These are phyloP conservation scores for Pachysandra terminalis DNA, from an alignment of 164 flowering plant genomes.

Conservation along the genomic window DNA sequence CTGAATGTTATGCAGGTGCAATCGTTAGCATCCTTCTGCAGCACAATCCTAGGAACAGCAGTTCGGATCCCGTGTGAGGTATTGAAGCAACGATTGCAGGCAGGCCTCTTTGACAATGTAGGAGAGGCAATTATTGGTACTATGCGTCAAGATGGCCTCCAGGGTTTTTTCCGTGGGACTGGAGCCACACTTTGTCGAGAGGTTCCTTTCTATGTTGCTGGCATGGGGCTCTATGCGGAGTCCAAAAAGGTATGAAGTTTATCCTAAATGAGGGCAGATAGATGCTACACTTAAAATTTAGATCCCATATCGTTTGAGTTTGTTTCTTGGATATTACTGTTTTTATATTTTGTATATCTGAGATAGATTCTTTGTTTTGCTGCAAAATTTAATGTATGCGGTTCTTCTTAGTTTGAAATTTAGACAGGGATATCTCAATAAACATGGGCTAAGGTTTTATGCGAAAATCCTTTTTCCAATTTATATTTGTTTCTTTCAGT, in stretches of 20 bases:
- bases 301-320: too few species aligned
- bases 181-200: conserved; percentile 96
- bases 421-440: too few species aligned
- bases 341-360: too few species aligned
- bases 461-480: not conserved
- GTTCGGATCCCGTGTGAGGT: conserved; percentile 98
- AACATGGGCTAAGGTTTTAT: too few species aligned
- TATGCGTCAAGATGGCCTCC: conserved; percentile 83
- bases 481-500: not conserved
- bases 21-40: conserved; percentile 87
- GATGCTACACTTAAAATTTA: too few species aligned
- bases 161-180: conserved; percentile 97
- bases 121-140: conserved; percentile 95
- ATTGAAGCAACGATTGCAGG: conserved; percentile 91
- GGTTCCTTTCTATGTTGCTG: conserved; percentile 98
- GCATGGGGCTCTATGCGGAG: conserved; percentile 95
- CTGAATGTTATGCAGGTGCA: conserved; percentile 56
- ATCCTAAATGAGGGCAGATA: not conserved
- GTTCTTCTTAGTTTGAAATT: not conserved
- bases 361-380: not conserved
- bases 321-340: not conserved
- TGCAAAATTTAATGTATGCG: not conserved
- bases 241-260: conserved; percentile 74
- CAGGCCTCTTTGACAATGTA: conserved; percentile 88
- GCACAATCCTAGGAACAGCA: conserved; percentile 95